Conservation (phyloP, 306 rosid genomes). For the Begonia fuchsioides region DNA sequence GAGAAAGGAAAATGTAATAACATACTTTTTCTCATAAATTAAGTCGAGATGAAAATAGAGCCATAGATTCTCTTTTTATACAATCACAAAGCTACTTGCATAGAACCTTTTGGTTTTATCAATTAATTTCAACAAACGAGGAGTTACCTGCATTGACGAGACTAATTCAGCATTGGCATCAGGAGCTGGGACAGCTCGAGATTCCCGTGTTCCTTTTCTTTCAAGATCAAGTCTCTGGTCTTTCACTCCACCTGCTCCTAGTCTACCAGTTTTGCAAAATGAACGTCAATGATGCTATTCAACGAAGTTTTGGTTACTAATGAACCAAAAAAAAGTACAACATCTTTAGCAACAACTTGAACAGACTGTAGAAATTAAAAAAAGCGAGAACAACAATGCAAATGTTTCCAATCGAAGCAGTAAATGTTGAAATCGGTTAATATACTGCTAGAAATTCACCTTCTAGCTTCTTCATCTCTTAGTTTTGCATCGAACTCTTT, state of each 20-base stretch:
- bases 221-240: conserved; percentile 68
- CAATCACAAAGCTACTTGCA: too few relatives aligned
- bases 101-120: too few relatives aligned
- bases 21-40: too few relatives aligned
- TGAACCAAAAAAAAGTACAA: neutral
- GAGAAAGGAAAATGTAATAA: too few relatives aligned
- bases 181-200: conserved; percentile 93
- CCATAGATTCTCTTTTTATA: too few relatives aligned
- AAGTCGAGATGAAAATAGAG: too few relatives aligned
- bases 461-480: conserved; percentile 94
- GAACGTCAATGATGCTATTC: too few relatives aligned
- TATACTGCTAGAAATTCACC: conserved; percentile 16
- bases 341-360: neutral
- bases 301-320: neutral
- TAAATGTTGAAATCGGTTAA: too few relatives aligned
- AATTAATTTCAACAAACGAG: conserved; percentile 1
- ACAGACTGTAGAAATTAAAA: too few relatives aligned
- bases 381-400: too few relatives aligned
- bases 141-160: conserved; percentile 76
- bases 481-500: conserved; percentile 96
- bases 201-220: conserved; percentile 65
- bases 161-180: conserved; percentile 97
- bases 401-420: too few relatives aligned
- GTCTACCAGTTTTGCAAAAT: conserved; percentile 28
- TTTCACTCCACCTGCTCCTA: conserved; percentile 75